phyloP scores from a whole-genome alignment of 495 filamentous ascomycete species.

The Hyphodiscus hymeniophilus region DNA sequence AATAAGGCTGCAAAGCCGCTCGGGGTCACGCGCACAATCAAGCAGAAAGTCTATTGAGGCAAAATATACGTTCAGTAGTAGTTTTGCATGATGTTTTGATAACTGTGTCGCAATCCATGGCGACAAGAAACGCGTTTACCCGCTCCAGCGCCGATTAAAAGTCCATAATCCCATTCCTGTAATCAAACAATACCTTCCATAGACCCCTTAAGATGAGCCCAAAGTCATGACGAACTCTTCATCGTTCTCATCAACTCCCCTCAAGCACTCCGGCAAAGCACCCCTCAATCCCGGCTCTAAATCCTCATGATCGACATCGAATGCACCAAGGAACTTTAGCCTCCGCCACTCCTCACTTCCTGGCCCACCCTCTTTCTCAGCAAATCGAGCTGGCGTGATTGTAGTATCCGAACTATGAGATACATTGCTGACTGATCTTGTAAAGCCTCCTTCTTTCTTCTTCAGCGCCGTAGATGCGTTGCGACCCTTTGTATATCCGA shows the following conservation, averaged over 20 bases:
- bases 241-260: constrained; percentile 14
- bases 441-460: constrained; percentile 19
- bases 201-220: background rate
- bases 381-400: constrained; percentile 39
- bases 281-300: constrained; percentile 19
- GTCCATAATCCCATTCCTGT: too few species aligned
- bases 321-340: constrained; percentile 16
- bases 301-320: constrained; percentile 23
- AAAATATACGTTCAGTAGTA: too few species aligned
- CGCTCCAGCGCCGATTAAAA: too few species aligned
- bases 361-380: constrained; percentile 21
- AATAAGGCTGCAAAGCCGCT: too few species aligned
- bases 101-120: too few species aligned
- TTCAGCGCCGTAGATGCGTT: constrained; percentile 42
- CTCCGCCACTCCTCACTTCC: constrained; percentile 13
- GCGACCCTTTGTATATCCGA: constrained; percentile 75
- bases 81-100: too few species aligned
- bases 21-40: too few species aligned
- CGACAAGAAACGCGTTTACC: too few species aligned
- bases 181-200: too few species aligned
- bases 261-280: constrained; percentile 13
- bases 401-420: constrained; percentile 38
- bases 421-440: constrained; percentile 26
- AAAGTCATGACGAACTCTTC: constrained; percentile 7
- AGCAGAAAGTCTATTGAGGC: too few species aligned